These are phyloP conservation scores for Lavandula angustifolia DNA, from an alignment of 257 asterid species.

Conservation along the genomic window DNA sequence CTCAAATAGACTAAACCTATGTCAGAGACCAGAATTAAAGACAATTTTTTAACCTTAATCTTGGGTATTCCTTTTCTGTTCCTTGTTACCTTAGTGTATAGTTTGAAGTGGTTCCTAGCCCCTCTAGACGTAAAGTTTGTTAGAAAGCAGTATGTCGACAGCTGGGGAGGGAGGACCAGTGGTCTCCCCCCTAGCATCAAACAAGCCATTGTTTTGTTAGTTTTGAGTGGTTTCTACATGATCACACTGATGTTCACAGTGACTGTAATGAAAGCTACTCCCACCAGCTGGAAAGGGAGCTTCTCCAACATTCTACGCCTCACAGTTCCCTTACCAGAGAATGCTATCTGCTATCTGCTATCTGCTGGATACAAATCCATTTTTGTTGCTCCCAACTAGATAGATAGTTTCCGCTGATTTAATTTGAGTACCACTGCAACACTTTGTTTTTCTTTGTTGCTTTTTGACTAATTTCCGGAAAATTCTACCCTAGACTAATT, in stretches of 20 bases:
- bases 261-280: slow-evolving; percentile 98
- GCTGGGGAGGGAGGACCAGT: no score
- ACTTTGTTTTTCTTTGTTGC: slow-evolving; percentile 10
- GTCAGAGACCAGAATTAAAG: background rate
- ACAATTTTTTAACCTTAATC: slow-evolving; percentile 20
- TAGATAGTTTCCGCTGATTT: slow-evolving; percentile 27
- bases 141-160: slow-evolving; percentile 1
- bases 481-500: no score
- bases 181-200: no score
- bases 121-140: background rate
- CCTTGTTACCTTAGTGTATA: slow-evolving; percentile 11
- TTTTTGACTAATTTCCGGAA: slow-evolving; percentile 18
- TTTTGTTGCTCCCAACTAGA: slow-evolving; percentile 27
- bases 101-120: background rate
- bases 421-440: background rate
- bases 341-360: slow-evolving; percentile 27
- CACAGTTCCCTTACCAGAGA: slow-evolving; percentile 49
- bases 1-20: slow-evolving; percentile 3
- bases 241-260: background rate
- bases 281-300: slow-evolving; percentile 90
- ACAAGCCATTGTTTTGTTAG: slow-evolving; percentile 13
- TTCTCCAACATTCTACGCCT: slow-evolving; percentile 71
- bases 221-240: background rate
- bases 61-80: background rate
- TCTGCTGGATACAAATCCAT: slow-evolving; percentile 20